Evolutionary conservation across 225 moss, liverwort and hornwort species (phyloP).

Genomic region (Polytrichum formosum): DNA sequence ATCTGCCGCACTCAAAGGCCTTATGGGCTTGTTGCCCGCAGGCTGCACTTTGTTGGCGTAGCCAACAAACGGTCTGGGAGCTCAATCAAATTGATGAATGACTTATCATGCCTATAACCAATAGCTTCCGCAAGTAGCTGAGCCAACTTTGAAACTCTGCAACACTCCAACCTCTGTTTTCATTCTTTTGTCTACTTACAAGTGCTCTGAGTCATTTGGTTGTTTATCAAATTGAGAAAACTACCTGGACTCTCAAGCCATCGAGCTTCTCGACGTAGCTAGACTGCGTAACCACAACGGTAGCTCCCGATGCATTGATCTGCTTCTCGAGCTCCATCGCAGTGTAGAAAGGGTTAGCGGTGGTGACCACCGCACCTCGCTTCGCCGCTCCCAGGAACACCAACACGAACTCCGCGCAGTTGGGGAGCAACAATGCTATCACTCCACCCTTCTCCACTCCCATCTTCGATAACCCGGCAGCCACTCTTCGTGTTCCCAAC

Average conservation of each 20-base stretch:
- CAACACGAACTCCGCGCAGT: constrained; percentile 37
- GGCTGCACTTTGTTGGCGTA: too few species aligned
- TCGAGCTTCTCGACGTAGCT: constrained; percentile 26
- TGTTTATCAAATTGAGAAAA: too few species aligned
- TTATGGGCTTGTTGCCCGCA: too few species aligned
- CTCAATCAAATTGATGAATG: too few species aligned
- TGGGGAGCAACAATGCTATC: constrained; percentile 30
- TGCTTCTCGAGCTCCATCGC: constrained; percentile 30
- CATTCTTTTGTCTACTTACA: too few species aligned
- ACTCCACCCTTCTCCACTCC: constrained; percentile 28
- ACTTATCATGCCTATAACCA: too few species aligned
- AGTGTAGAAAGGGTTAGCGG: constrained; percentile 44
- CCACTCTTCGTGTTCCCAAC: constrained; percentile 20
- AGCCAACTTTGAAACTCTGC: too few species aligned
- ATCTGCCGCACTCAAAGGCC: too few species aligned
- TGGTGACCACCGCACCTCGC: constrained; percentile 31
- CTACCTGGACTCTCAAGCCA: constrained; percentile 24
- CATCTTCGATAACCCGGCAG: constrained; percentile 28
- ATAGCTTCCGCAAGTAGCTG: too few species aligned
- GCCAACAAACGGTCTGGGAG: too few species aligned
- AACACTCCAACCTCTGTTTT: too few species aligned
- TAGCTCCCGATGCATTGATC: constrained; percentile 24
- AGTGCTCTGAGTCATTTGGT: too few species aligned
- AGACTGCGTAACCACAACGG: constrained; percentile 29
- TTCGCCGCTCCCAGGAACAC: constrained; percentile 31